Conservation (phyloP, 75 land plant species). For the Pinus tabuliformis region DNA sequence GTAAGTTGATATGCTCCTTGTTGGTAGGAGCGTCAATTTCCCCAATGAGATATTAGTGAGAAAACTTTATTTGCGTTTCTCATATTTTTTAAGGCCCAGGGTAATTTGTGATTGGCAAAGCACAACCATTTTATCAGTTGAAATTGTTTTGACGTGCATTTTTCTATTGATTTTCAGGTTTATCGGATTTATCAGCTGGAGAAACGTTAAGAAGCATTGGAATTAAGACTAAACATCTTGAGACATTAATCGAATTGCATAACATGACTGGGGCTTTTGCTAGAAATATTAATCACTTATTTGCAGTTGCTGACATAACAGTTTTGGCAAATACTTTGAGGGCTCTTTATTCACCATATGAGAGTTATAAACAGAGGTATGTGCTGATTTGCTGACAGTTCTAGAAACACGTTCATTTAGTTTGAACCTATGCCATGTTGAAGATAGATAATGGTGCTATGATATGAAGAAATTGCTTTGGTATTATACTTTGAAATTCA, state of each 20-base stretch:
- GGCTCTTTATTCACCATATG: constrained; percentile 89
- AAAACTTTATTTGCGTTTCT: too few relatives aligned
- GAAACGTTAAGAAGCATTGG: constrained; percentile 55
- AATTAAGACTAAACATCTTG: constrained; percentile 67
- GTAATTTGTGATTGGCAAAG: too few relatives aligned
- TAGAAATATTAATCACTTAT: constrained; percentile 86
- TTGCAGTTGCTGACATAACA: constrained; percentile 61
- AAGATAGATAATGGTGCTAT: neutral
- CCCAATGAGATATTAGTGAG: too few relatives aligned
- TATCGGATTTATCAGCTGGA: constrained; percentile 59
- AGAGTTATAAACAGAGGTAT: constrained; percentile 86
- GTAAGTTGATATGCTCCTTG: too few relatives aligned
- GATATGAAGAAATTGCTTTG: neutral
- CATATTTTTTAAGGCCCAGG: too few relatives aligned
- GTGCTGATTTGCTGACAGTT: neutral
- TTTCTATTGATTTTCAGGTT: neutral
- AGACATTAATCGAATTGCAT: constrained; percentile 77
- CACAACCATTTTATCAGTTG: too few relatives aligned
- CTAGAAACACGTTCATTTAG: neutral
- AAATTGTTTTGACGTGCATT: too few relatives aligned
- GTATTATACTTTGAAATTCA: neutral
- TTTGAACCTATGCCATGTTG: neutral
- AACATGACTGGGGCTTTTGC: constrained; percentile 90
- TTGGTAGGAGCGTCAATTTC: too few relatives aligned
- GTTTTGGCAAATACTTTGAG: constrained; percentile 58